These are phyloP conservation scores for Phylloporus sp. DNA, from an alignment of 768 basidiomycete genomes.

Conservation along the genomic window DNA sequence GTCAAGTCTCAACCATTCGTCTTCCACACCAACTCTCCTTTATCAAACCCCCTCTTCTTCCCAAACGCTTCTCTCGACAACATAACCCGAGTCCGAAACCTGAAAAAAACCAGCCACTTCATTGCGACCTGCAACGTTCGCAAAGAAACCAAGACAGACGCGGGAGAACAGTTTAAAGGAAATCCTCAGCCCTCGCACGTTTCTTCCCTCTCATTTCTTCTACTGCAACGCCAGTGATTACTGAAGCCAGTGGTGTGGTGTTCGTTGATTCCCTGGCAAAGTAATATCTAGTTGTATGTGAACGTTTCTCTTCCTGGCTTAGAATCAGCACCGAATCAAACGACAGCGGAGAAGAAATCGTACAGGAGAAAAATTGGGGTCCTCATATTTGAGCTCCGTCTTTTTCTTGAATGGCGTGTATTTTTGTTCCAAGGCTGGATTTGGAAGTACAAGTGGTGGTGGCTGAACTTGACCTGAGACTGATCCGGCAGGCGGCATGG, in stretches of 20 bases:
- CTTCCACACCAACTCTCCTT: not conserved
- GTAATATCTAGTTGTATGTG: conserved; percentile 61
- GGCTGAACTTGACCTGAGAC: conserved; percentile 22
- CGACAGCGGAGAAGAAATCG: conserved; percentile 21
- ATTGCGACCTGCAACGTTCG: conserved; percentile 25
- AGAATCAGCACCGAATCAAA: not conserved
- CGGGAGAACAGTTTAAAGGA: conserved; percentile 44
- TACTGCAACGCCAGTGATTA: conserved; percentile 27
- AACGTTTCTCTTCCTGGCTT: conserved; percentile 72
- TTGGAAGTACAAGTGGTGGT: conserved; percentile 45
- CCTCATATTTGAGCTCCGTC: conserved; percentile 67
- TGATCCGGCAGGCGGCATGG: conserved; percentile 19
- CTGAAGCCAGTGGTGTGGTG: conserved; percentile 9
- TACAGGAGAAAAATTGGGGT: conserved; percentile 79
- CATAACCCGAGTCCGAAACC: conserved; percentile 23
- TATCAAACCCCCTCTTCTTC: not conserved
- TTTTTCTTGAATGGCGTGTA: conserved; percentile 75
- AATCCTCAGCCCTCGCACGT: conserved; percentile 83
- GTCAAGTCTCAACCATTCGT: conserved; percentile 30
- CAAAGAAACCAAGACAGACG: conserved; percentile 31
- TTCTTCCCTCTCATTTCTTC: conserved; percentile 79
- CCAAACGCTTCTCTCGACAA: conserved; percentile 10
- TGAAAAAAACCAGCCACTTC: conserved; percentile 30
- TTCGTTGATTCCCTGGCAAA: conserved; percentile 42
- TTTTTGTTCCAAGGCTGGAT: conserved; percentile 55